Base-by-base conservation (phyloP, 2,329 filamentous ascomycete species). In the Dryadomyces quercivorus region DNA sequence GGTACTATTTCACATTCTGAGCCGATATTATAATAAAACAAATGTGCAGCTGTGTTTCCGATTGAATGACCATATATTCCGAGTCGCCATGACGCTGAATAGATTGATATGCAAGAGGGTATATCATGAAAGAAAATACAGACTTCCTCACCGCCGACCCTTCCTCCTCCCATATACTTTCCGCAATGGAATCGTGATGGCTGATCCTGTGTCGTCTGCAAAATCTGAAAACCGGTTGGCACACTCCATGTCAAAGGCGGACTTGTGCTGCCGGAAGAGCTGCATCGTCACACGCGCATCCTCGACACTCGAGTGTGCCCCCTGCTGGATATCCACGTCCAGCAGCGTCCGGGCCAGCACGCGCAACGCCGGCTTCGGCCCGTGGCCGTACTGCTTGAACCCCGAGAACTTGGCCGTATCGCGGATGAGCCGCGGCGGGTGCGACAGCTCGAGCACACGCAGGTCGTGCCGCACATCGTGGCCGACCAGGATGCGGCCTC, bases 221-320 rank as follows among this genome's bases (percentile, higher is more conserved):
- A 9, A 22, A n/a, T 52, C 50, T 20, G 16, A 48, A 15, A 79
- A 93, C 55, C 78, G 81, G 67, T 81, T 84, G 55, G 83, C 73
- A 66, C 89, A 82, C 65, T 95, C 88, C 55, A 82, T 73, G 65
- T 97, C 93, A 65, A 98, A 96, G 0, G 77, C 86, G 18, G 83
- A 75, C 71, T 96, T 97, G 66, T 90, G 81, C 60, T 82, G 80
- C 58, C 87, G 78, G 64, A 95, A 97, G 45, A 98, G 71, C 55
- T 92, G 72, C 90, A 98, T 97, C 0, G 90, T 85, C 5, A 88
- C 89, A 60, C 89, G 76, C 1, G 93, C 93, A 73, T 98, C 93
- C 71, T 85, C 74, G 59, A 85, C 71, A 66, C 82, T 86, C 1
- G 81, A 85, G 66, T 86, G 83, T 26, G 77, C 71, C 1, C 81